Evolutionary conservation across 306 rosid genomes (phyloP), one percentile per base, ranked within the genome.

Genomic region (Medicago arabica): DNA sequence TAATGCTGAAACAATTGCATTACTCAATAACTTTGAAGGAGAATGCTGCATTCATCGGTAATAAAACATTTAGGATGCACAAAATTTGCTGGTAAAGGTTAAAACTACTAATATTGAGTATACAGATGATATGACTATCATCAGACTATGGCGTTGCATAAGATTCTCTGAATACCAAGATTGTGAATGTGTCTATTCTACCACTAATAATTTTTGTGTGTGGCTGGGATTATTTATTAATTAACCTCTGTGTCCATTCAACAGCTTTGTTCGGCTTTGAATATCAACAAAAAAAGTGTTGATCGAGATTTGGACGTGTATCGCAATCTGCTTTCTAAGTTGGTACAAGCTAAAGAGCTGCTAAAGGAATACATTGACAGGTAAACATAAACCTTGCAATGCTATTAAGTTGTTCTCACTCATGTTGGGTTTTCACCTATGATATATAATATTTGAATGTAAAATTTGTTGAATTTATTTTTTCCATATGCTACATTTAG

Each of bases 221-320:
- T 21, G 59, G 19, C 43, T 21, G 21, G 54, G 76, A 81, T 9
- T 59, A 28, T 70, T 65, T 39, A 70, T 65, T 40, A 71, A 49
- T 71, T 62, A 75, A 74, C 62, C 14, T 72, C 63, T 64, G 75
- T 53, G 82, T 73, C 83, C 75, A 66, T 78, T 36, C 75, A 62
- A 83, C 92, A 96, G 99, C 90, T 92, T 58, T 96, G 99, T 58
- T 85, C 87, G 2, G 86, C 92, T 79, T 82, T 96, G 76, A 92
- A 88, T 66, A 63, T 96, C 64, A 62, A 88, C 83, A 96, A 96
- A 83, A 87, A 88, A 87, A 84, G 93, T 73, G 99, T 96, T 74
- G 99, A 96, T 80, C 88, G 98, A 34, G 99, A 96, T 87, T 91
- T 96, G 86, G 99, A 96, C 31, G 94, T 96, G 75, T 96, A 92